A percentile compares a stretch with the other conserved stretches of the same genome.
phyloP scores from a whole-genome alignment of 2,329 filamentous ascomycete genomes.

The Alternaria metachromatica region DNA sequence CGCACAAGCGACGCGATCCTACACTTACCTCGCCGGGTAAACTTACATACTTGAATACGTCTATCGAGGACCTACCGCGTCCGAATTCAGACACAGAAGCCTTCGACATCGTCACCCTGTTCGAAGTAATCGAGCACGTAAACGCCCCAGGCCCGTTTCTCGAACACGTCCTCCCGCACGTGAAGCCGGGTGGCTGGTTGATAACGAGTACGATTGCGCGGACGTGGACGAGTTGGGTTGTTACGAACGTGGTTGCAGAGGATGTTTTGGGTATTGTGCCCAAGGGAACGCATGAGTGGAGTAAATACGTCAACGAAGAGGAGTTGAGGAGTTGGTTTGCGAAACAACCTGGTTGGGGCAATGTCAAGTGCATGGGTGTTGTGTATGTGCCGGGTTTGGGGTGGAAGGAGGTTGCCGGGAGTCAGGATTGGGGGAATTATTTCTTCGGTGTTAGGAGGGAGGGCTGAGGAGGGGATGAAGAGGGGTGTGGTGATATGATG shows the following conservation, averaged over 20 bases:
- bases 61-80: conserved; percentile 71
- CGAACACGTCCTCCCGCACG: conserved; percentile 71
- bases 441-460: conserved; percentile 82
- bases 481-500: not conserved
- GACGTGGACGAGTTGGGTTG: conserved; percentile 86
- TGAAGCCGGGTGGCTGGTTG: conserved; percentile 91
- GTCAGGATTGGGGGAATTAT: conserved; percentile 91
- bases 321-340: conserved; percentile 67
- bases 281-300: conserved; percentile 93
- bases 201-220: conserved; percentile 91
- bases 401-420: conserved; percentile 82
- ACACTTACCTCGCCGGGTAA: conserved; percentile 61
- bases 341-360: conserved; percentile 50
- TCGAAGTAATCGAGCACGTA: conserved; percentile 96
- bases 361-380: conserved; percentile 74
- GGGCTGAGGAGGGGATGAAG: not conserved
- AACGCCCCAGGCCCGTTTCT: conserved; percentile 77
- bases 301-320: conserved; percentile 88
- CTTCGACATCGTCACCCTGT: conserved; percentile 84
- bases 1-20: conserved; percentile 78
- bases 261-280: conserved; percentile 87
- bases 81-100: conserved; percentile 46
- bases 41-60: conserved; percentile 75
- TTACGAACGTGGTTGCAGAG: conserved; percentile 91
- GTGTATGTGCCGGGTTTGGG: conserved; percentile 89